Evolutionary conservation across 2,329 filamentous ascomycete species (phyloP), one percentile per base, ranked within the genome.

Genomic region (Conoideocrella luteorostrata): DNA sequence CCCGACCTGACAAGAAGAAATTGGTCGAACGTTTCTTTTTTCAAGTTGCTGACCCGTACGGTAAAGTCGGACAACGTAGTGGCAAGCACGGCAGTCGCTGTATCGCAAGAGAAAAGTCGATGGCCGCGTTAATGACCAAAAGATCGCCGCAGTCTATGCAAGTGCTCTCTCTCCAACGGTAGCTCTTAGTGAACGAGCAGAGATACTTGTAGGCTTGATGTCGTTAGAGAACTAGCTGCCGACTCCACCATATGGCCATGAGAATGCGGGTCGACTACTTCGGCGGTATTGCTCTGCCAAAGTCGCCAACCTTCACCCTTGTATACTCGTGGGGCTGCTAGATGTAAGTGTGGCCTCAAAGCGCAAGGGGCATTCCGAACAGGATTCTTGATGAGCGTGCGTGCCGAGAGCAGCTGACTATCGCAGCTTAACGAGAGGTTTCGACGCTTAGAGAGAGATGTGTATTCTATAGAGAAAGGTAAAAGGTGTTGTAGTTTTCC

Each of bases 241-340:
- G 10, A 6, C 17, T 11, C 2, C 26, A 15, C 41, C 18, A 15
- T 52, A 49, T 20, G 54, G 38, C 11, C 50, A 35, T 1, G 56
- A 51, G 7, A 62, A 38, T 7, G 60, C 63, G 13, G 56, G 44
- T 13, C 55, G 58, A 22, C 47, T 44, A 37, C 62, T 65, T 7
- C n/a, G 58, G 56, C n/a, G 55, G 50, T 15, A 63, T 61, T 17
- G 62, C 63, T 17, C 52, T 47, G 44, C 65, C 58, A 39, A 66
- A 62, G 38, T 56, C 55, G n/a, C 52, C 53, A 26, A 39, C 26
- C 11, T 52, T 52, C 45, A 54, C 52, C 24, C 52, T 44, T 4
- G 40, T 39, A 32, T 48, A 44, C 22, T 47, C 46, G 13, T 44
- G 33, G 36, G 50, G 49, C 39, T 52, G 46, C 22, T 50, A 48